Percentiles rank a stretch among this genome's conserved stretches.
Evolutionary conservation across 2,329 filamentous ascomycete species (phyloP).

Genomic region (Calonectria pseudoturangicola): DNA sequence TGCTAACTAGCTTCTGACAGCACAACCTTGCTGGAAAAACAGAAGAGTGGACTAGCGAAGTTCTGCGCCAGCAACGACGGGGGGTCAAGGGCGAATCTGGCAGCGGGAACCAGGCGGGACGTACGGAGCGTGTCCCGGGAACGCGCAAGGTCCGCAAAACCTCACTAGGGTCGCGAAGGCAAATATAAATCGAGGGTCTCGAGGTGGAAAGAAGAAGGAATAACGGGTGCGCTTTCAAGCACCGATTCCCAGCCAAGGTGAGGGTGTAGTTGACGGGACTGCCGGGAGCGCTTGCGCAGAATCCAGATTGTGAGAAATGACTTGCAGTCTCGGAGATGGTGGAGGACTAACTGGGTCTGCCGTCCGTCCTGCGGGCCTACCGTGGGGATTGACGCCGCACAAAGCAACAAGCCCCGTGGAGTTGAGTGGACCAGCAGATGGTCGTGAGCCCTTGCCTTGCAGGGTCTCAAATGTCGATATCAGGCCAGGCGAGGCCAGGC

Average conservation of each 20-base stretch:
- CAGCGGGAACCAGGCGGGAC: conserved; percentile 36
- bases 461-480: conserved; percentile 32
- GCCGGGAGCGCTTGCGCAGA: conserved; percentile 41
- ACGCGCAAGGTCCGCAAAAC: conserved; percentile 25
- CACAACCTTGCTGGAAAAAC: conserved; percentile 18
- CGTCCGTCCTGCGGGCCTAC: conserved; percentile 42
- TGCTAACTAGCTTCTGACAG: conserved; percentile 14
- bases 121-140: conserved; percentile 33
- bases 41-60: conserved; percentile 25
- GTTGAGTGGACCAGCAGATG: conserved; percentile 36
- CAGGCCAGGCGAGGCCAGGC: conserved; percentile 31
- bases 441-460: conserved; percentile 23
- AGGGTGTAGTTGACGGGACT: conserved; percentile 41
- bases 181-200: conserved; percentile 31
- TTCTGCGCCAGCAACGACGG: conserved; percentile 1
- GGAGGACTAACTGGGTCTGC: conserved; percentile 49
- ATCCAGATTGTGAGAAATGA: conserved; percentile 49
- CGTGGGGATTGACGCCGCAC: conserved; percentile 39
- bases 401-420: conserved; percentile 38
- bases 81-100: conserved; percentile 26
- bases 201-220: conserved; percentile 6
- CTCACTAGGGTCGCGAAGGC: conserved; percentile 14
- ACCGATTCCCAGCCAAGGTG: conserved; percentile 14
- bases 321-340: conserved; percentile 51
- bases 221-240: conserved; percentile 3